phyloP scores from a whole-genome alignment of 805 yeast species.

The Starmerella sirachaensis region DNA sequence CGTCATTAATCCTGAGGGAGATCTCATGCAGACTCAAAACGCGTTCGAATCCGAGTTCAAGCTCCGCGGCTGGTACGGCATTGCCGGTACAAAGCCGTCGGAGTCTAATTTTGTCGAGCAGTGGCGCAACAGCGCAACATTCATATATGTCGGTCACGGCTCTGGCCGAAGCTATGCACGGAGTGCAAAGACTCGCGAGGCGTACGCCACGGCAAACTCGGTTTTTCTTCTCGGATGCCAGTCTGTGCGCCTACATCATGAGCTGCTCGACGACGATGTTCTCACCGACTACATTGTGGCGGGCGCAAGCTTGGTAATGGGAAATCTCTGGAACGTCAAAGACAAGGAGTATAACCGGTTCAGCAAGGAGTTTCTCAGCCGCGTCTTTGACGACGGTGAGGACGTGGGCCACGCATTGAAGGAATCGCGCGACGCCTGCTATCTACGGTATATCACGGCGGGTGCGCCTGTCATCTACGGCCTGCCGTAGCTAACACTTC shows the following conservation, averaged over 20 bases:
- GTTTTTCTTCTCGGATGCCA: constrained; percentile 75
- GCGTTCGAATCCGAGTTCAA: constrained; percentile 39
- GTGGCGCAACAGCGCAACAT: constrained; percentile 37
- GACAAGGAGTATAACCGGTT: constrained; percentile 88
- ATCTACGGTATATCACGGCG: constrained; percentile 67
- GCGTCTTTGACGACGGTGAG: constrained; percentile 21
- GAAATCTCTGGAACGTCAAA: constrained; percentile 92
- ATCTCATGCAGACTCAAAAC: constrained; percentile 54
- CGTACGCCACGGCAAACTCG: constrained; percentile 29
- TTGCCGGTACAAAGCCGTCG: constrained; percentile 43
- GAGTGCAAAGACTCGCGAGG: constrained; percentile 39
- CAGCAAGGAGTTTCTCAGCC: constrained; percentile 44
- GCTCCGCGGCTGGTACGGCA: constrained; percentile 39
- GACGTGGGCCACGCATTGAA: constrained; percentile 40
- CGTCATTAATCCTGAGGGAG: constrained; percentile 73
- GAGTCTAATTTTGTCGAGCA: constrained; percentile 41
- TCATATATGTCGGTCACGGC: constrained; percentile 86
- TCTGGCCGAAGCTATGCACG: constrained; percentile 81
- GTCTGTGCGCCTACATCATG: constrained; percentile 51
- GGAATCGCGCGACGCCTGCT: constrained; percentile 54
- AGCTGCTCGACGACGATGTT: constrained; percentile 59
- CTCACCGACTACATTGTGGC: constrained; percentile 63
- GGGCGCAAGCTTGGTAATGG: constrained; percentile 73
- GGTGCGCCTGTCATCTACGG: constrained; percentile 91
- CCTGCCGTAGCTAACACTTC: constrained; percentile 38